Percentiles rank a stretch among this genome's conserved stretches.
These are phyloP conservation scores for Cardiospermum halicacabum DNA, from an alignment of 345 rosid species.

Conservation along the genomic window DNA sequence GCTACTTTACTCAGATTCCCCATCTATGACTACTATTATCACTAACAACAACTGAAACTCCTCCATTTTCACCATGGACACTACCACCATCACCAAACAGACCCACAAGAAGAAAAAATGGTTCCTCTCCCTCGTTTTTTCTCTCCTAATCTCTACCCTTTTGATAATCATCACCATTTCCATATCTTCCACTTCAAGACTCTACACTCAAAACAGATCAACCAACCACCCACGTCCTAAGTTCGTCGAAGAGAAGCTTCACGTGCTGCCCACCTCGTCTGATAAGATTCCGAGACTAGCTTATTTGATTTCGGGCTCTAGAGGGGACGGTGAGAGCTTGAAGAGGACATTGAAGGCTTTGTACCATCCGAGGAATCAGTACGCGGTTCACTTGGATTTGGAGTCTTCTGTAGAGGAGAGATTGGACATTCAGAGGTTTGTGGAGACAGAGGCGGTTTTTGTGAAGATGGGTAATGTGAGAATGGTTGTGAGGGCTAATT, in stretches of 20 bases:
- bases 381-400: conserved; percentile 69
- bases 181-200: conserved; percentile 25
- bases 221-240: conserved; percentile 17
- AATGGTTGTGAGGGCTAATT: conserved; percentile 60
- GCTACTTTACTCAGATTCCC: too few relatives aligned
- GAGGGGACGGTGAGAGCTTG: conserved; percentile 68
- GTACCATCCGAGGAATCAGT: conserved; percentile 91
- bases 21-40: too few relatives aligned
- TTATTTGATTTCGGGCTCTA: conserved; percentile 73
- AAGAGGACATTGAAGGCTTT: conserved; percentile 67
- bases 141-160: conserved; percentile 42
- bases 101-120: conserved; percentile 44
- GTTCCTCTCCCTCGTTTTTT: conserved; percentile 33
- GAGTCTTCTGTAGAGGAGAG: conserved; percentile 79
- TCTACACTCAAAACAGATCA: conserved; percentile 17
- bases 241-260: conserved; percentile 51
- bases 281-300: conserved; percentile 54
- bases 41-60: too few relatives aligned
- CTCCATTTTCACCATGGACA: too few relatives aligned
- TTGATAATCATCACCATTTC: conserved; percentile 29
- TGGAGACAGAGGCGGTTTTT: conserved; percentile 46
- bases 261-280: conserved; percentile 16
- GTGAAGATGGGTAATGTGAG: conserved; percentile 63
- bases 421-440: conserved; percentile 56
- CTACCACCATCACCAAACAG: neutral